A percentile compares a stretch with the other conserved stretches of the same genome.
Conservation (phyloP, 1,284 basidiomycete species). For the Trichosporon sp. region DNA sequence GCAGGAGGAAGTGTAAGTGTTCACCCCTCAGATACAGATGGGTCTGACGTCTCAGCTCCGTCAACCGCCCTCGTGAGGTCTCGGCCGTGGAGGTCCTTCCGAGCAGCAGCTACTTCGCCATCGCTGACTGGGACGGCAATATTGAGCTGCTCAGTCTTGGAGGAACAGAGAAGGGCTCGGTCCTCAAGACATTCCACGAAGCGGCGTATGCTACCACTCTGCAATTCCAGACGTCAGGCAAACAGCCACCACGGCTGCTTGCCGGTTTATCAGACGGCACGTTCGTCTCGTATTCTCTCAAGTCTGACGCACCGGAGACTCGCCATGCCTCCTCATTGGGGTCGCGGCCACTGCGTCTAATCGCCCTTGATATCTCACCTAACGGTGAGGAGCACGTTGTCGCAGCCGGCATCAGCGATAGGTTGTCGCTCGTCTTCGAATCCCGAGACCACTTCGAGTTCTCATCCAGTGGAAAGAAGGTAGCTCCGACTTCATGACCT, state of each 20-base stretch:
- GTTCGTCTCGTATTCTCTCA: conserved; percentile 57
- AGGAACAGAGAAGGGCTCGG: conserved; percentile 44
- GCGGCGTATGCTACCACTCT: conserved; percentile 24
- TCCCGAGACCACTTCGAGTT: conserved; percentile 60
- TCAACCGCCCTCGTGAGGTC: neutral
- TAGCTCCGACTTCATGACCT: conserved; percentile 27
- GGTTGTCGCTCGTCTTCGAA: conserved; percentile 53
- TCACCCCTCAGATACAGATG: too few species aligned
- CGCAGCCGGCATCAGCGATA: conserved; percentile 36
- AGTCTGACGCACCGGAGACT: conserved; percentile 24
- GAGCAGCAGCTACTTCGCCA: conserved; percentile 42
- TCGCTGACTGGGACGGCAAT: conserved; percentile 71
- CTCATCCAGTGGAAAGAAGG: conserved; percentile 70
- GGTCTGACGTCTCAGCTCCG: conserved; percentile 11
- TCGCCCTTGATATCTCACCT: neutral
- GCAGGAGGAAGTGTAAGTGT: neutral
- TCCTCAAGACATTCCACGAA: conserved; percentile 17
- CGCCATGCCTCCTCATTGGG: conserved; percentile 48
- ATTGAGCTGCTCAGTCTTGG: conserved; percentile 58
- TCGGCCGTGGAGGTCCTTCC: neutral
- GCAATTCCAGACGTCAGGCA: conserved; percentile 33
- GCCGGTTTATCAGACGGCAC: conserved; percentile 75
- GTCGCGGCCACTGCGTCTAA: conserved; percentile 28
- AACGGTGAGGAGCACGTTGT: conserved; percentile 30
- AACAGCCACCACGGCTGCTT: conserved; percentile 57